Evolutionary conservation across 139 green algal genomes (phyloP).

Genomic region (Spirogloea muscicola): DNA sequence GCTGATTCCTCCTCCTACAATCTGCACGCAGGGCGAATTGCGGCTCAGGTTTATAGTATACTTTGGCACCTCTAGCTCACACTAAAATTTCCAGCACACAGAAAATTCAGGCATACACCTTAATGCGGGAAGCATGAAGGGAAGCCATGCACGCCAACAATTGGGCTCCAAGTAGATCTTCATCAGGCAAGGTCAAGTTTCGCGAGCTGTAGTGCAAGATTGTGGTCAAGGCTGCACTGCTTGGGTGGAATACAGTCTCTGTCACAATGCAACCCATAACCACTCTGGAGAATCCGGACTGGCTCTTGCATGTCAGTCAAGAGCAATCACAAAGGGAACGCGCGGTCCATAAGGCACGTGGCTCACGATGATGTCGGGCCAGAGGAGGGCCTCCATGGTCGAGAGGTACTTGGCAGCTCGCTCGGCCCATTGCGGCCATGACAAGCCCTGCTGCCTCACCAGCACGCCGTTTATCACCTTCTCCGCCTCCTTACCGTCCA

Average conservation of each 20-base stretch:
- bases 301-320: background rate
- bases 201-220: too few species aligned
- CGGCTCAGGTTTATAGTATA: too few species aligned
- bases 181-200: background rate
- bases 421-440: conserved; percentile 30
- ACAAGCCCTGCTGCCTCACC: background rate
- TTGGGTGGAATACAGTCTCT: background rate
- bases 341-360: too few species aligned
- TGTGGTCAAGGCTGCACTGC: too few species aligned
- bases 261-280: background rate
- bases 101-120: too few species aligned
- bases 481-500: conserved; percentile 31
- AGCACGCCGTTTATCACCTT: conserved; percentile 9
- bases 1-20: conserved; percentile 33
- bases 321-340: too few species aligned
- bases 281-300: background rate
- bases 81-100: background rate
- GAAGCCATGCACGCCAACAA: background rate
- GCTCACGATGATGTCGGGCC: conserved; percentile 27
- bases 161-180: background rate
- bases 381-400: conserved; percentile 21
- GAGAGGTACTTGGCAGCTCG: conserved; percentile 11
- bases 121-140: background rate
- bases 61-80: background rate
- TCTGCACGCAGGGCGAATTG: conserved; percentile 17